A percentile compares a stretch with the other conserved stretches of the same genome.
phyloP scores from a whole-genome alignment of 2,329 filamentous ascomycete species.

The Penicillium rolfsii region DNA sequence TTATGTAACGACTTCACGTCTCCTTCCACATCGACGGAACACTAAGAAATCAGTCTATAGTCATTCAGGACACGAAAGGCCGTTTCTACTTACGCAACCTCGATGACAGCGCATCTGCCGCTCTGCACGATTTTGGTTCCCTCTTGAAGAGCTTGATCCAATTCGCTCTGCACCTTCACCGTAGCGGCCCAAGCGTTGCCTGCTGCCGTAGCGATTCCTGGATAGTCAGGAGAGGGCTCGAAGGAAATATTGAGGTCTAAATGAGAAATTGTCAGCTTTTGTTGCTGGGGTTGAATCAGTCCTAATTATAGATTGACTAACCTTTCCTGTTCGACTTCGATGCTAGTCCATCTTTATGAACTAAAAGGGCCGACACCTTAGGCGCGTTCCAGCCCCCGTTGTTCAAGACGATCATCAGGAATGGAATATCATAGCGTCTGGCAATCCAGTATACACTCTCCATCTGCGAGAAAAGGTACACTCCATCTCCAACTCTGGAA shows the following conservation, averaged over 20 bases:
- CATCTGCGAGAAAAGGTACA: slow-evolving; percentile 66
- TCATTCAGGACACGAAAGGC: not conserved
- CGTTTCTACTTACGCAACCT: slow-evolving; percentile 41
- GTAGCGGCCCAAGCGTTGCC: slow-evolving; percentile 58
- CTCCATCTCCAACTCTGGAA: slow-evolving; percentile 62
- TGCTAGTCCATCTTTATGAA: slow-evolving; percentile 64
- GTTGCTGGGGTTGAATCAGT: not conserved
- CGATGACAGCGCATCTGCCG: slow-evolving; percentile 61
- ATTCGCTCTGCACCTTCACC: slow-evolving; percentile 55
- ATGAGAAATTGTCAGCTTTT: slow-evolving; percentile 28
- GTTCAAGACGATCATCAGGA: slow-evolving; percentile 67
- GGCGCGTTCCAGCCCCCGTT: slow-evolving; percentile 66
- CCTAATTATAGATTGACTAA: not conserved
- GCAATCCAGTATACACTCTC: slow-evolving; percentile 69
- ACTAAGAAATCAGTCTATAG: slow-evolving; percentile 8
- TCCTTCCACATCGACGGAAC: slow-evolving; percentile 28
- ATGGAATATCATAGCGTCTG: slow-evolving; percentile 64
- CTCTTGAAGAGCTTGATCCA: slow-evolving; percentile 56
- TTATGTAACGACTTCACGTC: not conserved
- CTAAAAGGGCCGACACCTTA: slow-evolving; percentile 59
- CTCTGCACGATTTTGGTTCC: slow-evolving; percentile 59
- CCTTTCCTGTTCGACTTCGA: slow-evolving; percentile 54
- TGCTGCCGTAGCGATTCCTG: slow-evolving; percentile 66
- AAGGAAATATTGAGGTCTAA: slow-evolving; percentile 66
- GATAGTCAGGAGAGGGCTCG: slow-evolving; percentile 64